phyloP scores from a whole-genome alignment of 1,284 basidiomycete genomes.

The Takashimella tepidaria region DNA sequence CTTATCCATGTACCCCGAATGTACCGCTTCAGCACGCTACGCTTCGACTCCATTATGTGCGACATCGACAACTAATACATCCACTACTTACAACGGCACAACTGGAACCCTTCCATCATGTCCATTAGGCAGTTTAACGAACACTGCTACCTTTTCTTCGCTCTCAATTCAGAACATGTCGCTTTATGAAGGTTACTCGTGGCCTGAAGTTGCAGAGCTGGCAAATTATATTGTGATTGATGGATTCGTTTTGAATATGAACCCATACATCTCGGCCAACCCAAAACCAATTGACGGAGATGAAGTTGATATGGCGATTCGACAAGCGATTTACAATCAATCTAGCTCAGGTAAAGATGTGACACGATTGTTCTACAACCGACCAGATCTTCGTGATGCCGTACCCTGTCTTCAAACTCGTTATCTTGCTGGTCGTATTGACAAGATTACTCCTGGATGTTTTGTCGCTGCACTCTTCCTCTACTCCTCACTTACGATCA shows the following conservation, averaged over 20 bases:
- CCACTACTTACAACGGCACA: not conserved
- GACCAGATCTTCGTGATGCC: constrained; percentile 60
- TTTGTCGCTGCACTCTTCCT: constrained; percentile 86
- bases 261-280: constrained; percentile 75
- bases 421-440: constrained; percentile 89
- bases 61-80: constrained; percentile 11
- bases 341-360: constrained; percentile 73
- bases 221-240: constrained; percentile 80
- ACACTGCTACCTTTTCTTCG: constrained; percentile 57
- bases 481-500: constrained; percentile 85
- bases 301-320: constrained; percentile 75
- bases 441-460: constrained; percentile 94
- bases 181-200: constrained; percentile 74
- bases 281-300: constrained; percentile 65
- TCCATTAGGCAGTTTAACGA: constrained; percentile 57
- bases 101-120: constrained; percentile 51
- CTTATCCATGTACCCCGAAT: constrained; percentile 60
- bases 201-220: constrained; percentile 69
- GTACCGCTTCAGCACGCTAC: constrained; percentile 59
- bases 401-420: constrained; percentile 75
- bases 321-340: constrained; percentile 59
- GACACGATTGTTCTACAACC: constrained; percentile 75
- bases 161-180: constrained; percentile 63
- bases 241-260: constrained; percentile 89
- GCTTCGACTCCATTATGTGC: constrained; percentile 71